Conservation (phyloP, 2,329 filamentous ascomycete species). For the Leptosphaerulina australis region DNA sequence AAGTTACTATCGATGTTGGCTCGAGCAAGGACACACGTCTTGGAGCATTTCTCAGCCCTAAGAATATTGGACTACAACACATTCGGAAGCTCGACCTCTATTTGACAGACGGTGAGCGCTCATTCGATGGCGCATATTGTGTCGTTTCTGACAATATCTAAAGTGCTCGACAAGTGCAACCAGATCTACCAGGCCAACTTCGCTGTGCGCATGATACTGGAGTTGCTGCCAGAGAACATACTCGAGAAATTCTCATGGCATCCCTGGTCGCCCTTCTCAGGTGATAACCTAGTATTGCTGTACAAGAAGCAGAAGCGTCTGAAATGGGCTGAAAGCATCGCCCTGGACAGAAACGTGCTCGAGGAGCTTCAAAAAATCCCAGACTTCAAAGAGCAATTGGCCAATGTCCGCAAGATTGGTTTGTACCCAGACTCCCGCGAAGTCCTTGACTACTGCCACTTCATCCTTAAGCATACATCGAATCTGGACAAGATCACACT, state of each 20-base stretch:
- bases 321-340: conserved; percentile 57
- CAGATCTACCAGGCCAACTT: conserved; percentile 55
- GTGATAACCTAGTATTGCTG: conserved; percentile 55
- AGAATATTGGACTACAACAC: conserved; percentile 56
- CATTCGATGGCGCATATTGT: no score
- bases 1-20: conserved; percentile 56
- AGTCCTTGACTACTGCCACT: conserved; percentile 53
- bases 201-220: conserved; percentile 56
- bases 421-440: conserved; percentile 56
- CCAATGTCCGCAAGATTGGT: conserved; percentile 52
- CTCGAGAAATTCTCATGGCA: conserved; percentile 59
- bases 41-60: conserved; percentile 53
- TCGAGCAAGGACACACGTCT: conserved; percentile 52
- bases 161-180: conserved; percentile 53
- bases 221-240: conserved; percentile 56
- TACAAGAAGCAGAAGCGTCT: conserved; percentile 57
- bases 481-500: conserved; percentile 55
- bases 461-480: conserved; percentile 50
- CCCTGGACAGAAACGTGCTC: conserved; percentile 52
- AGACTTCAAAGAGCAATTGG: conserved; percentile 50
- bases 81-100: conserved; percentile 56
- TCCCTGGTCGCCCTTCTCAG: conserved; percentile 56
- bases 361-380: conserved; percentile 51
- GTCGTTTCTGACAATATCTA: no score
- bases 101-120: conserved; percentile 53